Evolutionary conservation across 2,329 filamentous ascomycete genomes (phyloP), one percentile per base, ranked within the genome.

Genomic region (Colletotrichum lini): DNA sequence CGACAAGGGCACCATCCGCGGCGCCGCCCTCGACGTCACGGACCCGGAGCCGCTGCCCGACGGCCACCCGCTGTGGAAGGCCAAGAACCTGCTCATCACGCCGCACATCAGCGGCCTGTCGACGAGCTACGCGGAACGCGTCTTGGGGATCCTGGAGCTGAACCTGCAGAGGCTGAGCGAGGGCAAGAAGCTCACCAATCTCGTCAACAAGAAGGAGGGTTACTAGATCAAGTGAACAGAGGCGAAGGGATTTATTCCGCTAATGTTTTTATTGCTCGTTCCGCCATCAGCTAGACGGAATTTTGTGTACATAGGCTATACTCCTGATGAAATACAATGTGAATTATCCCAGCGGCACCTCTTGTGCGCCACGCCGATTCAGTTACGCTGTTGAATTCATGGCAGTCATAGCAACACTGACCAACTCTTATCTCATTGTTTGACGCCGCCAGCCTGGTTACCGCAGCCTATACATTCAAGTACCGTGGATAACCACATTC

Each of bases 11-110:
- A 81, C 95, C 13, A 82, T 86, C 58, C 77, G 84, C 3, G 93
- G 93, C 40, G 94, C 93, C 0, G 93, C 93, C 1, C 81, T 96
- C 50, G 93, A 95, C 78, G 93, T 96, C 1, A 93, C 93, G 2
- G 93, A 95, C 72, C 93, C 93, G 0, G 94, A 96, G 79, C 94
- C 94, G 0, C 79, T 96, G 73, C 92, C 93, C 0, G 80, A 85
- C 2, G 88, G 91, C 5, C 89, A 93, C 77, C 87, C 89, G 73
- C 81, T 96, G 61, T 96, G 93, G 93, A 86, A 84, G 35, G 84
- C 91, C 16, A 88, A 89, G 71, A 94, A 95, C 79, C 84, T 92
- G 18, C 87, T 92, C 62, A 87, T 96, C 56, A 87, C 85, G 26
- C 86, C 86, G 18, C 86, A 88, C 72, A 78, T 87, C 13, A 86